These are phyloP conservation scores for Catenaria anguillulae DNA, from an alignment of 371 early-diverging fungal genomes.

Conservation along the genomic window DNA sequence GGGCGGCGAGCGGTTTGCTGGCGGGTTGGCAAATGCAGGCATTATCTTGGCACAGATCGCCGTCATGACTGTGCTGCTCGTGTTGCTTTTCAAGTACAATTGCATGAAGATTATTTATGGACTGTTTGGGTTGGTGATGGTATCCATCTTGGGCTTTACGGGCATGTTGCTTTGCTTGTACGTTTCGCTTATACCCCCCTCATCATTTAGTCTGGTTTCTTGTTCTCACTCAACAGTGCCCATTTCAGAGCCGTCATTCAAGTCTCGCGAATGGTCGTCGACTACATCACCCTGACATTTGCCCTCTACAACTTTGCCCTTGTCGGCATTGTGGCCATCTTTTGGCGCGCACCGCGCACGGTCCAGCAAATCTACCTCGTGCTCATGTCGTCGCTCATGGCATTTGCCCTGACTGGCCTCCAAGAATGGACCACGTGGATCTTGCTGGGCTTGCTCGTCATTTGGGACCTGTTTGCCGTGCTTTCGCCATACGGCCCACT, in stretches of 20 bases:
- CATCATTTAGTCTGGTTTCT: no score
- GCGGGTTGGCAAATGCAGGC: slow-evolving; percentile 30
- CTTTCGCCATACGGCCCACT: slow-evolving; percentile 82
- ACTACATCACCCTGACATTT: slow-evolving; percentile 55
- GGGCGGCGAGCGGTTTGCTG: slow-evolving; percentile 13
- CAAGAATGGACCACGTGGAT: slow-evolving; percentile 72
- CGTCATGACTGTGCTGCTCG: slow-evolving; percentile 57
- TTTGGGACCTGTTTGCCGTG: slow-evolving; percentile 79
- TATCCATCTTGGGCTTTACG: slow-evolving; percentile 56
- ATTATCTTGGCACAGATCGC: slow-evolving; percentile 64
- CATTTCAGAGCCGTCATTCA: slow-evolving; percentile 28
- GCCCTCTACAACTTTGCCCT: slow-evolving; percentile 63
- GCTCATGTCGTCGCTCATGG: slow-evolving; percentile 68
- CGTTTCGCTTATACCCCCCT: no score
- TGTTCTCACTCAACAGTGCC: no score
- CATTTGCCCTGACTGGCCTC: slow-evolving; percentile 54
- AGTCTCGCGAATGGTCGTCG: slow-evolving; percentile 48
- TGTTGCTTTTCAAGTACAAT: slow-evolving; percentile 53
- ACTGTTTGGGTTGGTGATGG: slow-evolving; percentile 56
- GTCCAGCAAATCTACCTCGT: slow-evolving; percentile 65
- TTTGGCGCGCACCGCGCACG: slow-evolving; percentile 65
- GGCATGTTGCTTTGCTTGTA: no score
- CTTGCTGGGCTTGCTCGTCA: slow-evolving; percentile 54
- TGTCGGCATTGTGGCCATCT: slow-evolving; percentile 59
- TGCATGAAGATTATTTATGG: slow-evolving; percentile 59